These are phyloP conservation scores for Elongisporangium anandrum DNA, from an alignment of 352 stramenopile genomes.

Conservation along the genomic window DNA sequence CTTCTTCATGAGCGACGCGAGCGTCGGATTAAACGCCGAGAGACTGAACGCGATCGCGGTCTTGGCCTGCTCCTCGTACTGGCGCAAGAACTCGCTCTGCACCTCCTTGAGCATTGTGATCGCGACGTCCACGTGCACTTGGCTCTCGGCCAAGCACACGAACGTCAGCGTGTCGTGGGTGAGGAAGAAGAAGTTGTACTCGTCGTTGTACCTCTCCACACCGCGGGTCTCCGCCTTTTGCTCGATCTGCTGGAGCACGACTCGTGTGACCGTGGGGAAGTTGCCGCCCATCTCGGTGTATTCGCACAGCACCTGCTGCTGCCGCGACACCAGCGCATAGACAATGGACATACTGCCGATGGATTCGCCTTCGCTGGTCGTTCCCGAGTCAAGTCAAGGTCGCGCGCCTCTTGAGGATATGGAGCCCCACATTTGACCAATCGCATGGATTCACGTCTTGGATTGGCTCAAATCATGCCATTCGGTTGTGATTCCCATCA, in stretches of 20 bases:
- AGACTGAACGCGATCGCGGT: constrained; percentile 72
- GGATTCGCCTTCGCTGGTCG: constrained; percentile 1
- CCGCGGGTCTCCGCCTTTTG: constrained; percentile 29
- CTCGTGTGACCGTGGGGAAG: constrained; percentile 69
- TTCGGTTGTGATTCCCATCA: neutral
- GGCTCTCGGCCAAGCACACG: constrained; percentile 81
- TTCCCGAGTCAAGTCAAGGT: neutral
- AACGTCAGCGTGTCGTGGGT: constrained; percentile 66
- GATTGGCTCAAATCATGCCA: neutral
- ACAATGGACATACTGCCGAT: constrained; percentile 61
- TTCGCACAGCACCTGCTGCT: constrained; percentile 77
- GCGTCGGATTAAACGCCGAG: constrained; percentile 47
- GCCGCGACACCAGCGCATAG: constrained; percentile 63
- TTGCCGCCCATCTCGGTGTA: constrained; percentile 73
- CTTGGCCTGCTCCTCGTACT: constrained; percentile 62
- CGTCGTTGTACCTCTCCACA: constrained; percentile 65
- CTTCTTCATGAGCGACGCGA: constrained; percentile 74
- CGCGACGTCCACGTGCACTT: constrained; percentile 69
- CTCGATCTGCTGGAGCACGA: constrained; percentile 53
- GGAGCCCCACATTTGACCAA: neutral
- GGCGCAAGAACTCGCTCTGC: constrained; percentile 54
- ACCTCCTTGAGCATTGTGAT: constrained; percentile 71
- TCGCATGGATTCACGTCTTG: neutral
- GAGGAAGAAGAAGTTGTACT: constrained; percentile 83
- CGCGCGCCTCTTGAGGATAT: neutral